Percentiles rank a stretch among this genome's conserved stretches.
These are phyloP conservation scores for Morella rubra DNA, from an alignment of 306 rosid species.

Conservation along the genomic window DNA sequence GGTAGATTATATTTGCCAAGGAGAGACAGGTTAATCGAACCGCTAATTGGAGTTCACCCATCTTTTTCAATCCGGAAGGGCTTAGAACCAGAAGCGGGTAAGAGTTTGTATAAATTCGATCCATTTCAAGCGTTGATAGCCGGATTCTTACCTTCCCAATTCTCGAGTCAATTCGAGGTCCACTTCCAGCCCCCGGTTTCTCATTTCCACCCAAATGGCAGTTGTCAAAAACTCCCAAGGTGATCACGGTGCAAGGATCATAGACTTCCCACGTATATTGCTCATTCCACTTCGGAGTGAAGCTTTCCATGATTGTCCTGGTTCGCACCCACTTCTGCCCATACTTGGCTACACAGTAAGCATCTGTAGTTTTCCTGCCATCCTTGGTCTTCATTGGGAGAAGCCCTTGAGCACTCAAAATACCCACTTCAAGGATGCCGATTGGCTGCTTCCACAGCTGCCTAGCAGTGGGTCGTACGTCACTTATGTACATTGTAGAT, in stretches of 20 bases:
- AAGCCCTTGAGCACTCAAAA: conserved; percentile 80
- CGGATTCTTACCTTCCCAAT: conserved; percentile 82
- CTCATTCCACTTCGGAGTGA: conserved; percentile 64
- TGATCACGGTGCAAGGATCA: conserved; percentile 69
- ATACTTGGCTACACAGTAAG: conserved; percentile 78
- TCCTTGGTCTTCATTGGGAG: conserved; percentile 63
- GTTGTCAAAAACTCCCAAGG: conserved; percentile 75
- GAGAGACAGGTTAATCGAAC: conserved; percentile 77
- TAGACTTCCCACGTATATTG: conserved; percentile 72
- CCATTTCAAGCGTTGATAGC: conserved; percentile 78
- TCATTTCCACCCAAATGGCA: conserved; percentile 58
- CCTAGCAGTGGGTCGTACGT: conserved; percentile 71
- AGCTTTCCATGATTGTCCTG: conserved; percentile 60
- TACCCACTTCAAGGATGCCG: conserved; percentile 87
- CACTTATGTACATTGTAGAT: conserved; percentile 76
- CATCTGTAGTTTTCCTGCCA: conserved; percentile 57
- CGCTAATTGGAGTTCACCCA: conserved; percentile 80
- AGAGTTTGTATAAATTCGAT: conserved; percentile 69
- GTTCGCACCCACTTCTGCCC: conserved; percentile 90
- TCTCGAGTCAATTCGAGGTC: conserved; percentile 46
- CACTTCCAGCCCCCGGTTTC: conserved; percentile 39
- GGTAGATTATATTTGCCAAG: conserved; percentile 62
- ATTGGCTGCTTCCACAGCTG: conserved; percentile 86
- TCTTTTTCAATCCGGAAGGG: conserved; percentile 64
- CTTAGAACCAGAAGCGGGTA: conserved; percentile 66